phyloP scores from a whole-genome alignment of 768 basidiomycete species.

The Leccinum fibrillosum region DNA sequence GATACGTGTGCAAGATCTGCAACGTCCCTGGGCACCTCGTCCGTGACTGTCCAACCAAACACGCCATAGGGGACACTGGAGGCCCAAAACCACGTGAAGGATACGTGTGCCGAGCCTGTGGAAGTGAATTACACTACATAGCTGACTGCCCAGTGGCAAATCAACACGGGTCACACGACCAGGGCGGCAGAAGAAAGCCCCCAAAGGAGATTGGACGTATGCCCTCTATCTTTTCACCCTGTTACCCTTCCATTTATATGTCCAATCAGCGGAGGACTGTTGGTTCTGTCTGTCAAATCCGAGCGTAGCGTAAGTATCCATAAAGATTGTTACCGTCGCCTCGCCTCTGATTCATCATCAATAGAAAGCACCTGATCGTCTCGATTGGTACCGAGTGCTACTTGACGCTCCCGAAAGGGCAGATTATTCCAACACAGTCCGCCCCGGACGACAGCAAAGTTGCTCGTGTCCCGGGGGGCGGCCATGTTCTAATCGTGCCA shows the following conservation, averaged over 20 bases:
- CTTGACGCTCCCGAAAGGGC: conserved; percentile 93
- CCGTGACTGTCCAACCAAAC: conserved; percentile 82
- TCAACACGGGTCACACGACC: conserved; percentile 36
- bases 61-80: conserved; percentile 78
- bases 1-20: conserved; percentile 87
- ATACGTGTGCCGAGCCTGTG: conserved; percentile 91
- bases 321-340: background rate
- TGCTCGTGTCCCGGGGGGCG: conserved; percentile 80
- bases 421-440: conserved; percentile 80
- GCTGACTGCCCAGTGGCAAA: conserved; percentile 81
- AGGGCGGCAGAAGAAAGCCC: conserved; percentile 43
- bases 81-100: conserved; percentile 79
- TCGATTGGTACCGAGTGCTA: conserved; percentile 94
- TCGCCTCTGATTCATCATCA: conserved; percentile 4
- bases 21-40: conserved; percentile 83
- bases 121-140: conserved; percentile 80
- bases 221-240: conserved; percentile 28
- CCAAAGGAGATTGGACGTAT: conserved; percentile 79
- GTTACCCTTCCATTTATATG: conserved; percentile 1
- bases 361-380: conserved; percentile 92
- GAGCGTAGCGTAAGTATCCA: conserved; percentile 64
- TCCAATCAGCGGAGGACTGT: conserved; percentile 75
- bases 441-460: conserved; percentile 38
- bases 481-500: conserved; percentile 91
- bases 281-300: conserved; percentile 99